These are phyloP conservation scores for Knoxia roxburghii DNA, from an alignment of 257 asterid genomes.

Conservation along the genomic window DNA sequence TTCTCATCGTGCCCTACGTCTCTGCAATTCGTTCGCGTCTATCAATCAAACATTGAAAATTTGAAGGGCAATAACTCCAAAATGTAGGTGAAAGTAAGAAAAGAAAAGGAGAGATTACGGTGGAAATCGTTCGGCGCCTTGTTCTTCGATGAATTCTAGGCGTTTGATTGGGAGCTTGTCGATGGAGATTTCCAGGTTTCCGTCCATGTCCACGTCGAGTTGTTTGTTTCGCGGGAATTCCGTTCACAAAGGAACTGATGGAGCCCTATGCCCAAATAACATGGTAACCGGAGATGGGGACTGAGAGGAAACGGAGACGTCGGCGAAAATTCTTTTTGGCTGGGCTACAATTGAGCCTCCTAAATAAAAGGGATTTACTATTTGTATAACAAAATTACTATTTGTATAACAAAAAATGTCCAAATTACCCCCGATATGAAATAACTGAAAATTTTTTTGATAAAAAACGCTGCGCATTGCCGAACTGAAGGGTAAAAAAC, in stretches of 20 bases:
- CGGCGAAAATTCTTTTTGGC: neutral
- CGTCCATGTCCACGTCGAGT: constrained; percentile 41
- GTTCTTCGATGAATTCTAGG: constrained; percentile 60
- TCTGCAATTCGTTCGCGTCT: constrained; percentile 35
- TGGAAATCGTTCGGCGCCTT: constrained; percentile 77
- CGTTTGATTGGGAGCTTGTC: constrained; percentile 90
- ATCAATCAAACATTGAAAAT: constrained; percentile 1
- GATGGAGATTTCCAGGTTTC: constrained; percentile 56
- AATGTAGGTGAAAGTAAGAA: neutral
- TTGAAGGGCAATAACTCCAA: neutral
- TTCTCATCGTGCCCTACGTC: constrained; percentile 83
- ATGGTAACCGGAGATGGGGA: too few relatives aligned
- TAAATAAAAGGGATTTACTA: too few relatives aligned
- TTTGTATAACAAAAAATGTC: too few relatives aligned
- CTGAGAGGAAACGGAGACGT: too few relatives aligned
- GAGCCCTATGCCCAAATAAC: constrained; percentile 2
- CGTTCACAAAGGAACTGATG: neutral
- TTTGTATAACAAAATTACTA: too few relatives aligned
- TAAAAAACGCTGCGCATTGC: too few relatives aligned
- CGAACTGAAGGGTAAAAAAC: too few relatives aligned
- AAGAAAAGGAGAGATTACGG: constrained; percentile 29
- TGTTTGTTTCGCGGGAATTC: constrained; percentile 8
- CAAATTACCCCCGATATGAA: too few relatives aligned
- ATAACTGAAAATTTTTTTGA: too few relatives aligned
- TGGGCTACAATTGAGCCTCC: neutral